Evolutionary conservation across 768 basidiomycete species (phyloP).

Genomic region (Mrakia hoshinonis): DNA sequence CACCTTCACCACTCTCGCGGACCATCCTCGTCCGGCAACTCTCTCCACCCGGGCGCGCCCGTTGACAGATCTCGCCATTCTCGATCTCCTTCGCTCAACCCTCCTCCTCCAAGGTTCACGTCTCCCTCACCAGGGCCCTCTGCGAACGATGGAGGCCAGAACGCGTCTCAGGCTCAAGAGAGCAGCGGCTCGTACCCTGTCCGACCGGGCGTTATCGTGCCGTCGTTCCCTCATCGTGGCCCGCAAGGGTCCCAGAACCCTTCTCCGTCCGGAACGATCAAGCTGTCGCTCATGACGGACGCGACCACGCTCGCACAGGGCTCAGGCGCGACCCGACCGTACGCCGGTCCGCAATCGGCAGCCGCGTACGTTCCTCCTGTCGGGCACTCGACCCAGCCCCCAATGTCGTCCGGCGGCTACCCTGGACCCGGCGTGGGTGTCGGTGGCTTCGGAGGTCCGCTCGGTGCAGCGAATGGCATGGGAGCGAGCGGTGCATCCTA

Average conservation of each 20-base stretch:
- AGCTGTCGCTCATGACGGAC: slow-evolving; percentile 56
- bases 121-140: neutral
- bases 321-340: slow-evolving; percentile 35
- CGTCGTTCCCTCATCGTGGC: neutral
- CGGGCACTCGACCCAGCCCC: slow-evolving; percentile 38
- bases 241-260: neutral
- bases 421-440: neutral
- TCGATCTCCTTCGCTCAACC: neutral
- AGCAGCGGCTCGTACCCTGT: neutral
- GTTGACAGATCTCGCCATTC: neutral
- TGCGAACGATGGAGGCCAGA: no score
- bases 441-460: slow-evolving; percentile 37
- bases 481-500: slow-evolving; percentile 19
- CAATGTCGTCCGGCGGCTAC: neutral
- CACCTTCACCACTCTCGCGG: slow-evolving; percentile 6
- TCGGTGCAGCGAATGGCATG: slow-evolving; percentile 33
- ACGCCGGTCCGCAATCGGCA: slow-evolving; percentile 49
- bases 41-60: neutral
- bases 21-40: neutral
- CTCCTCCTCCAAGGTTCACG: slow-evolving; percentile 16
- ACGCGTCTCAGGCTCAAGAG: no score
- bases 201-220: neutral
- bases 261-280: slow-evolving; percentile 30
- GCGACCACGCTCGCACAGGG: slow-evolving; percentile 41
- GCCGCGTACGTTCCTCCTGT: slow-evolving; percentile 47